Conservation (phyloP, 1,139 yeast genomes). For the Blastobotrys capitulatus region DNA sequence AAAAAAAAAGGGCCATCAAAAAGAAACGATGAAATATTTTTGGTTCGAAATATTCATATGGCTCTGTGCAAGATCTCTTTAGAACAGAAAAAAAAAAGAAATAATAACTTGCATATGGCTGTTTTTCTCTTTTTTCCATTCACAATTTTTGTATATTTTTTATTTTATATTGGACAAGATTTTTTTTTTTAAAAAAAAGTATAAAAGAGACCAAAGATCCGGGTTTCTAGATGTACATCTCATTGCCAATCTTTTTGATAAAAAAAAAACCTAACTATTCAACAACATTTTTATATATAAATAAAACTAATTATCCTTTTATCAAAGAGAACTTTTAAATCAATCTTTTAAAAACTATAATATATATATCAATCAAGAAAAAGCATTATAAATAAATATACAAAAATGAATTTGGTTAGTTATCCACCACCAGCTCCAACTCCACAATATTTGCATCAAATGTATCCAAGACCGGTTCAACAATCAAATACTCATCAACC, state of each 20-base stretch:
- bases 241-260: slow-evolving; percentile 4
- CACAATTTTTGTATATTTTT: neutral
- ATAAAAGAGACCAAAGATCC: slow-evolving; percentile 8
- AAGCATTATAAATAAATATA: too few species aligned
- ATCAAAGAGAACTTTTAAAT: neutral
- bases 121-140: slow-evolving; percentile 1
- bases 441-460: slow-evolving; percentile 8
- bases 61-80: too few species aligned
- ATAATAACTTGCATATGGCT: neutral
- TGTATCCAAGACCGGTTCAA: neutral
- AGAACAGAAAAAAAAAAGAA: neutral
- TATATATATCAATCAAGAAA: too few species aligned
- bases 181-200: neutral
- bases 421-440: slow-evolving; percentile 8
- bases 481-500: neutral
- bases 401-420: slow-evolving; percentile 7
- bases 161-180: too few species aligned
- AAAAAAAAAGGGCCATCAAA: too few species aligned
- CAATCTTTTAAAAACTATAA: too few species aligned
- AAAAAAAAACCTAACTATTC: neutral
- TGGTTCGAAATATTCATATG: too few species aligned
- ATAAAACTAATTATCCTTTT: neutral
- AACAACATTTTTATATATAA: neutral
- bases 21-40: too few species aligned
- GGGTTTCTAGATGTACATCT: slow-evolving; percentile 8